Conservation (phyloP, 1,139 yeast genomes). For the Debaryomyces udenii region DNA sequence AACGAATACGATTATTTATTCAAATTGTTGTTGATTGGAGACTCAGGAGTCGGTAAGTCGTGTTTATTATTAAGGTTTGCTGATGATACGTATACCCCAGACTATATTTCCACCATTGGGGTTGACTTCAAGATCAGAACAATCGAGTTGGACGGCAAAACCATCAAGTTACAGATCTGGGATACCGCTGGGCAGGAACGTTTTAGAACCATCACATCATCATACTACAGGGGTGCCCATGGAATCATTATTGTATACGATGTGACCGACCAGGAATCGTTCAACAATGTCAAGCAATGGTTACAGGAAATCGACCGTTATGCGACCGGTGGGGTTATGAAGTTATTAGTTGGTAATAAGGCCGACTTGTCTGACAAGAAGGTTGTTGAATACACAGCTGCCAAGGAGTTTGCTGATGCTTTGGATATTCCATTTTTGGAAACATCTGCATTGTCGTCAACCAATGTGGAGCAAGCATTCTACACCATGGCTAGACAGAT, state of each 20-base stretch:
- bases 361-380: conserved; percentile 93
- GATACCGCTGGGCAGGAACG: conserved; percentile 99
- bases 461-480: conserved; percentile 98
- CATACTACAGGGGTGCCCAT: conserved; percentile 98
- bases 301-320: conserved; percentile 97
- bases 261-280: conserved; percentile 97
- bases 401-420: conserved; percentile 97
- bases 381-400: conserved; percentile 94
- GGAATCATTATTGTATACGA: conserved; percentile 98
- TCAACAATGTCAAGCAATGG: conserved; percentile 98
- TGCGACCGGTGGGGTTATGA: conserved; percentile 97
- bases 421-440: conserved; percentile 95
- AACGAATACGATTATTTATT: conserved; percentile 96
- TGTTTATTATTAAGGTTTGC: conserved; percentile 94
- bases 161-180: conserved; percentile 97
- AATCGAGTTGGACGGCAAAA: conserved; percentile 93
- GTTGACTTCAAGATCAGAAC: conserved; percentile 98
- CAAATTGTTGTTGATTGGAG: conserved; percentile 92
- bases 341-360: conserved; percentile 94
- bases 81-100: conserved; percentile 96
- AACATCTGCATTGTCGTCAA: conserved; percentile 93
- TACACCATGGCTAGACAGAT: conserved; percentile 98
- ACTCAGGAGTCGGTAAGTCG: conserved; percentile 98
- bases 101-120: conserved; percentile 96
- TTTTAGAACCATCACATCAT: conserved; percentile 95